Evolutionary conservation across 31 red algal genomes (phyloP).

Genomic region (Pterothamnion heteromorphum): DNA sequence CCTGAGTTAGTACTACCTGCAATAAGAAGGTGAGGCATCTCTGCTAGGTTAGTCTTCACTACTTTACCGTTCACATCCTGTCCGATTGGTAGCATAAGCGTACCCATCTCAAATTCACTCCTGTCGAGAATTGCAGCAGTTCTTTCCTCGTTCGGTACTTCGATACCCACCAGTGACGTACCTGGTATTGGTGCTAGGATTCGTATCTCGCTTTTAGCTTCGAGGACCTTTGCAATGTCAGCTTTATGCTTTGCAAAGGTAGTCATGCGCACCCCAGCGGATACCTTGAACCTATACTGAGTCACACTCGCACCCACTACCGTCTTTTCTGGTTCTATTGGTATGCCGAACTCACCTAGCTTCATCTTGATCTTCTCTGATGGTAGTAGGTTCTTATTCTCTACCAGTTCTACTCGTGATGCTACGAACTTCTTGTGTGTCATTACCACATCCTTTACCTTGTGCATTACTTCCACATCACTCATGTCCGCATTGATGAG

Average conservation of each 20-base stretch:
- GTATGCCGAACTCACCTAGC: neutral
- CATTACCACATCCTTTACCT: too few relatives aligned
- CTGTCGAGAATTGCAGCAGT: conserved; percentile 12
- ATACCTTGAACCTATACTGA: neutral
- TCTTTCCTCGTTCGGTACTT: conserved; percentile 30
- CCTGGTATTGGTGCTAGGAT: conserved; percentile 46
- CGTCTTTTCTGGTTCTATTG: neutral
- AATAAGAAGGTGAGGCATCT: conserved; percentile 48
- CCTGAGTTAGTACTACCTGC: conserved; percentile 43
- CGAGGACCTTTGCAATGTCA: conserved; percentile 38
- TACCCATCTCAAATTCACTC: neutral
- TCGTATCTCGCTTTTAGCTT: conserved; percentile 10
- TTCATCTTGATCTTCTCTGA: neutral
- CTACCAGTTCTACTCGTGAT: too few relatives aligned
- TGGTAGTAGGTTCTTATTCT: too few relatives aligned
- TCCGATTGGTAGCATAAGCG: conserved; percentile 30
- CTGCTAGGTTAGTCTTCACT: conserved; percentile 24
- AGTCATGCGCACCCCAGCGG: neutral
- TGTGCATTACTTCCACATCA: too few relatives aligned
- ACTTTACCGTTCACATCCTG: conserved; percentile 22
- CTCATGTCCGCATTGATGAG: too few relatives aligned
- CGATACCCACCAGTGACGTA: conserved; percentile 40
- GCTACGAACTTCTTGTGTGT: too few relatives aligned
- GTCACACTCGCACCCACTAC: conserved; percentile 24
- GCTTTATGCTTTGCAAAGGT: neutral